phyloP scores from a whole-genome alignment of 1,284 basidiomycete genomes.

The Naganishia albida region DNA sequence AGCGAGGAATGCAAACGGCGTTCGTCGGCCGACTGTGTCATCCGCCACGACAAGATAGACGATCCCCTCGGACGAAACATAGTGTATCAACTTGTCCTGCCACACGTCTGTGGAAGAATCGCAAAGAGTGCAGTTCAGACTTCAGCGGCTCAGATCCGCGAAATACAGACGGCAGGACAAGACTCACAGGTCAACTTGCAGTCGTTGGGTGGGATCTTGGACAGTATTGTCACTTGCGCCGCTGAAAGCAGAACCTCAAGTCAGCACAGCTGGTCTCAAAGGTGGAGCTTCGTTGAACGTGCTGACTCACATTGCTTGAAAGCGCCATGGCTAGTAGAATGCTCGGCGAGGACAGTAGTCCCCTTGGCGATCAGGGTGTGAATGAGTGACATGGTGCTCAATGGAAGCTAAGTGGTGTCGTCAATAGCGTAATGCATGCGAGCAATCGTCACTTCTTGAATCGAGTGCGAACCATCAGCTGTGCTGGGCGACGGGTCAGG shows the following conservation, averaged over 20 bases:
- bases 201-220: constrained; percentile 91
- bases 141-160: neutral
- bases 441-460: too few species aligned
- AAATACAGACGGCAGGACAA: too few species aligned
- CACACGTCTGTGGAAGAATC: constrained; percentile 64
- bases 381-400: constrained; percentile 59
- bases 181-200: constrained; percentile 78
- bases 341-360: constrained; percentile 75
- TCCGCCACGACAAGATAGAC: constrained; percentile 92
- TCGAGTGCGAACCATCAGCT: too few species aligned
- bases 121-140: neutral
- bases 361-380: constrained; percentile 85
- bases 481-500: too few species aligned
- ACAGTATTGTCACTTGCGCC: constrained; percentile 89
- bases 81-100: constrained; percentile 96
- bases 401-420: too few species aligned
- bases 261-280: constrained; percentile 9
- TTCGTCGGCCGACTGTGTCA: constrained; percentile 80
- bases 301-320: constrained; percentile 73
- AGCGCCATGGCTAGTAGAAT: constrained; percentile 72
- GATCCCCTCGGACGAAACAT: constrained; percentile 81
- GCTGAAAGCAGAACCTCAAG: constrained; percentile 33
- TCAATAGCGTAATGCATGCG: too few species aligned
- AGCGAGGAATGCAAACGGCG: constrained; percentile 90
- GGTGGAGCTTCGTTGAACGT: neutral